Evolutionary conservation across 495 filamentous ascomycete species (phyloP), one percentile per base, ranked within the genome.

Genomic region (Neurospora sp.): DNA sequence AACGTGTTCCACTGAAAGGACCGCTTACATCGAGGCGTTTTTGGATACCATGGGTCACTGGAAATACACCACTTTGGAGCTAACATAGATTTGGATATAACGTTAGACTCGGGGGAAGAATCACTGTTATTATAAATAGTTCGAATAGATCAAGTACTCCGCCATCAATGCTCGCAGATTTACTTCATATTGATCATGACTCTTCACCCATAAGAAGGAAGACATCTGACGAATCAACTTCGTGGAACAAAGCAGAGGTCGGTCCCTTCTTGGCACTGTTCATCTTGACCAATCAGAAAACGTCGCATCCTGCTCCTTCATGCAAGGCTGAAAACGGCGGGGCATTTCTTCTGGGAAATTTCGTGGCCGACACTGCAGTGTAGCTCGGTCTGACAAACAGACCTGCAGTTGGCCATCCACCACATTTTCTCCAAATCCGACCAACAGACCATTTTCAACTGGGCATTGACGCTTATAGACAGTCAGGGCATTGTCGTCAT

Each of bases 261-360:
- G 20, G 35, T 38, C 3, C 44, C 10, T 9, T 71, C 20, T 70
- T 72, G 68, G 44, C 10, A 16, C 5, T 20, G 12, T 0, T 39
- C 1, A 12, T 8, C 3, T 2, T 20, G 38, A n/a, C 71, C 72
- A 72, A 72, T 73, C 22, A 65, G 20, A 31, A 65, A 14, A 37
- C 6, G 27, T 35, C 14, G 27, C 14, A 65, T 65, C 17, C 14
- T 59, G 12, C 22, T 65, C 7, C 14, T 65, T 17, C 12, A 65
- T 65, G 68, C 75, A 74, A 75, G 75, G 75, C 75, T 77, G 74
- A 38, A n/a, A 75, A 17, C 73, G 72, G 76, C 70, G 76, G 77
- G 76, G 77, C 70, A 76, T 48, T 71, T 71, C 70, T 74, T 65
- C 48, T 70, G 27, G 38, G 68, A 73, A 75, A 71, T 71, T 74